phyloP scores from a whole-genome alignment of 2,329 filamentous ascomycete species.

The Aspergillus floridensis region DNA sequence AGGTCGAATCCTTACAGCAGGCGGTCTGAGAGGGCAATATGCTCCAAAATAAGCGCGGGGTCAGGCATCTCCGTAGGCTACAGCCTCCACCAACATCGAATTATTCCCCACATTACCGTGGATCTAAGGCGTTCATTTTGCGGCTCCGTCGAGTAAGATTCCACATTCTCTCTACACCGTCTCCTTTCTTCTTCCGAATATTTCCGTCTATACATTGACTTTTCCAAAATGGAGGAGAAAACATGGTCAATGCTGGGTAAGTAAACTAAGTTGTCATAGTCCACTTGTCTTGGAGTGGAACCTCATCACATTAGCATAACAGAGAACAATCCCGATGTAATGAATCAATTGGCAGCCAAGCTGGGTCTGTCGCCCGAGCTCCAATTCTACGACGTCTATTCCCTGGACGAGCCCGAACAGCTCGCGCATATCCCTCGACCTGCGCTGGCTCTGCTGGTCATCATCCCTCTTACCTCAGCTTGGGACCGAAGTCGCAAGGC shows the following conservation, averaged over 20 bases:
- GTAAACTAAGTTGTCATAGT: neutral
- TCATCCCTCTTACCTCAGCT: constrained; percentile 8
- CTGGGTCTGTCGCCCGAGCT: constrained; percentile 7
- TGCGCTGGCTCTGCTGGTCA: constrained; percentile 4
- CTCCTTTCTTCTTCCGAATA: too few species aligned
- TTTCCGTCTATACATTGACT: neutral
- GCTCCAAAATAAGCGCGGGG: too few species aligned
- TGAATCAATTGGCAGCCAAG: constrained; percentile 10
- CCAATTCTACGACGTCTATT: constrained; percentile 14
- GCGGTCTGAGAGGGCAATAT: too few species aligned
- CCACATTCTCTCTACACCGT: too few species aligned
- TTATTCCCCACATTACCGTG: too few species aligned
- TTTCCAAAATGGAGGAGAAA: constrained; percentile 5
- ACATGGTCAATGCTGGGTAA: constrained; percentile 9
- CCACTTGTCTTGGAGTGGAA: neutral
- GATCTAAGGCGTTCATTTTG: too few species aligned
- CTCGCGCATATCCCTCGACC: constrained; percentile 7
- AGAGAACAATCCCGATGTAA: constrained; percentile 17
- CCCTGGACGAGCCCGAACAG: neutral
- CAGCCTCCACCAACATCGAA: too few species aligned
- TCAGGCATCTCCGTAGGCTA: too few species aligned
- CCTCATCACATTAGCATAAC: neutral
- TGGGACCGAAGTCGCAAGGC: constrained; percentile 4
- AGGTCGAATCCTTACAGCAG: too few species aligned
- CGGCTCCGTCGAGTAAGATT: too few species aligned